These are phyloP conservation scores for Begonia peltatifolia DNA, from an alignment of 306 rosid genomes.

Conservation along the genomic window DNA sequence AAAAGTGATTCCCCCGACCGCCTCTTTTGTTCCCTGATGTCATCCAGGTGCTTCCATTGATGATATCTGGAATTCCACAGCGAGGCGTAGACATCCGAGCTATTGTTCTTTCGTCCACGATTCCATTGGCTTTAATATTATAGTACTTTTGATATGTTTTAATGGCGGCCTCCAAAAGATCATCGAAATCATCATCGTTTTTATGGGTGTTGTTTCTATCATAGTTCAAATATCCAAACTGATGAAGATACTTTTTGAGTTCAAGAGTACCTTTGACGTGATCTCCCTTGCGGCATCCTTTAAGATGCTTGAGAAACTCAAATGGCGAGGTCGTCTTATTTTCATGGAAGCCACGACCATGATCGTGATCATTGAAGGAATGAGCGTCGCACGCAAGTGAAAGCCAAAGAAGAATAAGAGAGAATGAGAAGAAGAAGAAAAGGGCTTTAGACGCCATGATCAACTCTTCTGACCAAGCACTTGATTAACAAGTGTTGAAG, in stretches of 20 bases:
- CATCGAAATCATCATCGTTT: constrained; percentile 14
- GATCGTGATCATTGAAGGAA: neutral
- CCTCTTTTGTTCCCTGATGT: constrained; percentile 1
- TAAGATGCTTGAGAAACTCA: constrained; percentile 15
- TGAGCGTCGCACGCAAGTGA: neutral
- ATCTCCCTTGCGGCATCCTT: constrained; percentile 25
- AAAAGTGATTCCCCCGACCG: neutral
- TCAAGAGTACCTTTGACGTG: constrained; percentile 15
- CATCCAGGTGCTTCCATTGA: constrained; percentile 16
- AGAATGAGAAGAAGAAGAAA: constrained; percentile 1
- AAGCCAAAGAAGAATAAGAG: neutral
- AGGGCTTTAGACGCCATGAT: constrained; percentile 8
- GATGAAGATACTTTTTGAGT: constrained; percentile 22
- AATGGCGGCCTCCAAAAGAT: constrained; percentile 20
- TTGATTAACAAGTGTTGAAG: no score
- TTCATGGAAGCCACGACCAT: constrained; percentile 4
- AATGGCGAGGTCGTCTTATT: constrained; percentile 8
- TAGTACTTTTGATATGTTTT: constrained; percentile 24
- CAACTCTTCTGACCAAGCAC: no score
- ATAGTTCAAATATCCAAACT: constrained; percentile 21
- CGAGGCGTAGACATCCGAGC: constrained; percentile 24
- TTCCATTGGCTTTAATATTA: constrained; percentile 17
- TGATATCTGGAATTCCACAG: constrained; percentile 28
- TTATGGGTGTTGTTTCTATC: constrained; percentile 5
- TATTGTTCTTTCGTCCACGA: constrained; percentile 16